Percentiles rank a stretch among this genome's conserved stretches.
Evolutionary conservation across 306 rosid species (phyloP).

Genomic region (Pyrus betulifolia): DNA sequence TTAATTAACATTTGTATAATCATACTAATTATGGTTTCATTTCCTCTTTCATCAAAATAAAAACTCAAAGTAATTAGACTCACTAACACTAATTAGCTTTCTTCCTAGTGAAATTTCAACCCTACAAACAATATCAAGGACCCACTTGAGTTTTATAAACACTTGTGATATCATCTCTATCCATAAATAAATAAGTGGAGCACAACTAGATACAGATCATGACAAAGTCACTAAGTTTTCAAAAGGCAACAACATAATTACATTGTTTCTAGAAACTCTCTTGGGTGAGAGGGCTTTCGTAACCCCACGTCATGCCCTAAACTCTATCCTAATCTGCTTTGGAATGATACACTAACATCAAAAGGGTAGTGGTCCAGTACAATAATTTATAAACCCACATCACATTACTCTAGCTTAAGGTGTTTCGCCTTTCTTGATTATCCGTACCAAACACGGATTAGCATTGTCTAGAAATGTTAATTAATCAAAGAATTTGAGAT

Average conservation of each 20-base stretch:
- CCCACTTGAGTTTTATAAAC: not conserved
- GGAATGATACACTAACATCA: conserved; percentile 28
- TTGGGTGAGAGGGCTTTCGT: conserved; percentile 1
- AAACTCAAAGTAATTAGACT: conserved; percentile 3
- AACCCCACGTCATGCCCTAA: conserved; percentile 38
- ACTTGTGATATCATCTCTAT: not conserved
- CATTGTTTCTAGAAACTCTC: conserved; percentile 39
- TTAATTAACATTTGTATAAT: conserved; percentile 1
- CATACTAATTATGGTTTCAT: conserved; percentile 8
- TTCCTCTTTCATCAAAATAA: conserved; percentile 14
- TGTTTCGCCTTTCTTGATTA: conserved; percentile 13
- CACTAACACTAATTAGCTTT: conserved; percentile 11
- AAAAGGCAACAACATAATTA: not conserved
- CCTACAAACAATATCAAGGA: conserved; percentile 17
- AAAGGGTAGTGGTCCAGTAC: not conserved
- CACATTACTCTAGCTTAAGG: conserved; percentile 14
- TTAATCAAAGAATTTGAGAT: not conserved
- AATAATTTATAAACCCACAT: conserved; percentile 16
- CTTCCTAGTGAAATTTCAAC: conserved; percentile 40
- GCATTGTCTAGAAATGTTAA: not conserved
- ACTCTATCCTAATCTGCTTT: conserved; percentile 37
- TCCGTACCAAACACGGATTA: conserved; percentile 43
- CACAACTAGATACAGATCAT: not conserved
- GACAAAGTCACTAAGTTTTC: not conserved
- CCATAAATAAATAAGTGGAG: not conserved